Percentiles rank a stretch among this genome's conserved stretches.
Conservation (phyloP, 2,329 filamentous ascomycete species). For the Shiraia bambusicola region DNA sequence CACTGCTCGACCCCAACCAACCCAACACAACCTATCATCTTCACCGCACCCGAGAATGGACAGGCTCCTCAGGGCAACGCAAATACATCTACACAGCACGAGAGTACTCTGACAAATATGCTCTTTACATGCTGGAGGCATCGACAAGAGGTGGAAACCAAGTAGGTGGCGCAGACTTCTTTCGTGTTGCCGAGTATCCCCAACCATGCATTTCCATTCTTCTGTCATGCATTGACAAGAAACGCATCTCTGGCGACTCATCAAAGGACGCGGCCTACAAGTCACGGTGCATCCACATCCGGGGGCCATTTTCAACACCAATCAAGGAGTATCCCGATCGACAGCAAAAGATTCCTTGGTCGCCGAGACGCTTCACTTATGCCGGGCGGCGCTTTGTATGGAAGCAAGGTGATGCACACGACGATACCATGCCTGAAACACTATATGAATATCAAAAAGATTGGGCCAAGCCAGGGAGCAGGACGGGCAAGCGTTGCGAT, state of each 20-base stretch:
- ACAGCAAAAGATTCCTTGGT: slow-evolving; percentile 43
- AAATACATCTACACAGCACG: slow-evolving; percentile 43
- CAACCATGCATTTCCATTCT: slow-evolving; percentile 36
- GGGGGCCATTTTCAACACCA: slow-evolving; percentile 36
- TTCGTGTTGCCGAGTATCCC: slow-evolving; percentile 39
- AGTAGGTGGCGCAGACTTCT: slow-evolving; percentile 39
- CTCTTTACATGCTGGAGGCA: slow-evolving; percentile 40
- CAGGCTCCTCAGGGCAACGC: slow-evolving; percentile 33
- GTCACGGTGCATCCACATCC: slow-evolving; percentile 37
- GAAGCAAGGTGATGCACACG: slow-evolving; percentile 48
- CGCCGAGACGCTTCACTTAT: slow-evolving; percentile 41
- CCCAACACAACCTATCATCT: slow-evolving; percentile 39
- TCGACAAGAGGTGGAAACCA: slow-evolving; percentile 37
- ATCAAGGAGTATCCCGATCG: slow-evolving; percentile 42
- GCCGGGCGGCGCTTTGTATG: slow-evolving; percentile 46
- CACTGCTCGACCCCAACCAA: slow-evolving; percentile 36
- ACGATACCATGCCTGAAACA: slow-evolving; percentile 47
- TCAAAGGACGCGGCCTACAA: slow-evolving; percentile 39
- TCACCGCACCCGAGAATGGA: slow-evolving; percentile 43
- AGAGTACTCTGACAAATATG: slow-evolving; percentile 40
- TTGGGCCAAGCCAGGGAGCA: slow-evolving; percentile 39
- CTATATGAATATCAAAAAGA: slow-evolving; percentile 40
- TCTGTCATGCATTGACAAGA: slow-evolving; percentile 40
- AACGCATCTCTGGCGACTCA: slow-evolving; percentile 21
- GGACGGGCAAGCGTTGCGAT: slow-evolving; percentile 40